Evolutionary conservation across 768 basidiomycete genomes (phyloP), one percentile per base, ranked within the genome.

Genomic region (Kondoa subrosea): DNA sequence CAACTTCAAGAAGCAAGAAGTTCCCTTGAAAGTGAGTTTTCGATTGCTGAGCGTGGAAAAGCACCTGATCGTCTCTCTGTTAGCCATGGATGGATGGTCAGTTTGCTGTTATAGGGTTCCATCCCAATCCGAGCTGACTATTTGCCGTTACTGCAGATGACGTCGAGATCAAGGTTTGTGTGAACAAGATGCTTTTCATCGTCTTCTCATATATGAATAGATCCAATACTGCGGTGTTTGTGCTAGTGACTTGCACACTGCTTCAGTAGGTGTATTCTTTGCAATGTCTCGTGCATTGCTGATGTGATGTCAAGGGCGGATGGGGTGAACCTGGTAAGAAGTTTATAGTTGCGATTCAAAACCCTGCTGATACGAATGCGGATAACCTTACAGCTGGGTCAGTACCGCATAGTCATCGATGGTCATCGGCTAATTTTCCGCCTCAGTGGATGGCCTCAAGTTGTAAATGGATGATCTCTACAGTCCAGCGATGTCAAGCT

Each of bases 351-450:
- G 62, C 75, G 76, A 2, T 68, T 68, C 57, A 72, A 8, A 3
- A 4, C 25, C 26, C 56, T 4, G 56, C 63, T 40, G 64, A 64
- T 69, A 78, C 76, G 14, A 75, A 78, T 68, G 72, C 74, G 32
- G 65, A 70, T 16, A 31, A 21, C 50, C 12, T 34, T 17, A 34
- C 14, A 16, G 14, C 14, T 14, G 62, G 16, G 26, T 66, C 17
- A 32, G 17, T 25, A 17, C 26, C 60, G n/a, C n/a, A n/a, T n/a
- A n/a, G n/a, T n/a, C n/a, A n/a, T n/a, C n/a, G n/a, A n/a, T n/a
- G n/a, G n/a, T n/a, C n/a, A n/a, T n/a, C n/a, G n/a, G n/a, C n/a
- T n/a, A n/a, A 58, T 14, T 27, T 17, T 17, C 25, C 60, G 15
- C 26, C n/a, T 58, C 17, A 30, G n/a, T 26, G 30, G 32, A 17